Evolutionary conservation across 176 grass and related monocot genomes (phyloP).

Genomic region (Cenchrus fungigraminus): DNA sequence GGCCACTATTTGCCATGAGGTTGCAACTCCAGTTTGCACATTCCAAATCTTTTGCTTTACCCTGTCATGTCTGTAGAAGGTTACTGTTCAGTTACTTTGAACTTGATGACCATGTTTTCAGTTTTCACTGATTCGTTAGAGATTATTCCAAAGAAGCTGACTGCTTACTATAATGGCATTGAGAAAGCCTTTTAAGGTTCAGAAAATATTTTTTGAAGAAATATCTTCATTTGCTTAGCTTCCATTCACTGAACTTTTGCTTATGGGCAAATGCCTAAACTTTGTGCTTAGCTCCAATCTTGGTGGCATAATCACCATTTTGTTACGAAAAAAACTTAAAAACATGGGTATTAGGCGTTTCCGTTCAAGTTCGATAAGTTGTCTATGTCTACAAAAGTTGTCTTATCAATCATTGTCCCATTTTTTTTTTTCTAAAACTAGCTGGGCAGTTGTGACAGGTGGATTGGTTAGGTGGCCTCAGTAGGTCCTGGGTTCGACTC

Average conservation of each 20-base stretch:
- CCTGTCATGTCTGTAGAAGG: not conserved
- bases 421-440: too few relatives aligned
- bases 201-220: not conserved
- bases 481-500: too few relatives aligned
- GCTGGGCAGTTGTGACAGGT: too few relatives aligned
- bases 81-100: not conserved
- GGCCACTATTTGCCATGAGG: not conserved
- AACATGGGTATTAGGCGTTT: conserved; percentile 1
- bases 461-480: too few relatives aligned
- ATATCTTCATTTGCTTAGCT: conserved; percentile 1
- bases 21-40: not conserved
- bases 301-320: not conserved
- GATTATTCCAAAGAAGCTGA: not conserved
- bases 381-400: not conserved
- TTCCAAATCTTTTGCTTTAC: not conserved
- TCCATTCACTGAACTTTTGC: not conserved
- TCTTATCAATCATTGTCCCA: not conserved
- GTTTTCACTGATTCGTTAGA: not conserved
- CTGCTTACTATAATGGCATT: conserved; percentile 12
- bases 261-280: not conserved
- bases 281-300: not conserved
- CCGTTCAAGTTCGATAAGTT: not conserved
- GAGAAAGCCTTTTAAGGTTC: not conserved
- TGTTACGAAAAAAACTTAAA: not conserved
- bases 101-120: not conserved